phyloP scores from a whole-genome alignment of 2,329 filamentous ascomycete species.

The Hyphodiscus sp. region DNA sequence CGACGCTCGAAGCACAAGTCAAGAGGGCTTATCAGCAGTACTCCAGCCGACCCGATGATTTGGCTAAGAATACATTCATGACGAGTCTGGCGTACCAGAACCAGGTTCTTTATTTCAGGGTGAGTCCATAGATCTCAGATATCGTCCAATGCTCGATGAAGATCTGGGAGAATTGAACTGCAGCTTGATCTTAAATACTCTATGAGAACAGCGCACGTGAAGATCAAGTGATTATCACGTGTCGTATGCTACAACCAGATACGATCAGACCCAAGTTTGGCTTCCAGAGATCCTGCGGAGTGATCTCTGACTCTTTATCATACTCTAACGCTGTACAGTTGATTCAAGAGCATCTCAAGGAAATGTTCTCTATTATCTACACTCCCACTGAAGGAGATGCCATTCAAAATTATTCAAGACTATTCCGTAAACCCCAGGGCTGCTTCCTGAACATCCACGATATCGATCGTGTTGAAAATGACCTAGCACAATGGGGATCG shows the following conservation, averaged over 20 bases:
- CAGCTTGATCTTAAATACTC: too few relatives aligned
- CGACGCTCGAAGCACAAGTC: conserved; percentile 71
- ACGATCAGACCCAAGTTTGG: background rate
- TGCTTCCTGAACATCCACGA: conserved; percentile 74
- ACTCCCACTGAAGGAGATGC: conserved; percentile 87
- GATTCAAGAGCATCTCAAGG: conserved; percentile 68
- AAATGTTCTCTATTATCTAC: conserved; percentile 89
- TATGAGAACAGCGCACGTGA: background rate
- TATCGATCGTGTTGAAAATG: conserved; percentile 56
- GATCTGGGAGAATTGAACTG: too few relatives aligned
- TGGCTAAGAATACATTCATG: conserved; percentile 85
- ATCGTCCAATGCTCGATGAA: too few relatives aligned
- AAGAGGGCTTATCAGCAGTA: conserved; percentile 79
- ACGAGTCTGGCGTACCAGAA: conserved; percentile 82
- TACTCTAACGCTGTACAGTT: conserved; percentile 43
- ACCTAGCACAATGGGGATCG: conserved; percentile 61
- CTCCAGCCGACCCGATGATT: conserved; percentile 48
- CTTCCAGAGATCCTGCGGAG: too few relatives aligned
- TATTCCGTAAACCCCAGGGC: conserved; percentile 74
- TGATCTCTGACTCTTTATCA: too few relatives aligned
- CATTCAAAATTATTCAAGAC: conserved; percentile 73
- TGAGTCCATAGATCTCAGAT: conserved; percentile 29
- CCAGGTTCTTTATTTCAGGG: conserved; percentile 72
- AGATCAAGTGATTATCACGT: background rate
- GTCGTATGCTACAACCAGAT: background rate